Evolutionary conservation across 768 basidiomycete genomes (phyloP), one percentile per base, ranked within the genome.

Genomic region (Ephemerocybe angulata): DNA sequence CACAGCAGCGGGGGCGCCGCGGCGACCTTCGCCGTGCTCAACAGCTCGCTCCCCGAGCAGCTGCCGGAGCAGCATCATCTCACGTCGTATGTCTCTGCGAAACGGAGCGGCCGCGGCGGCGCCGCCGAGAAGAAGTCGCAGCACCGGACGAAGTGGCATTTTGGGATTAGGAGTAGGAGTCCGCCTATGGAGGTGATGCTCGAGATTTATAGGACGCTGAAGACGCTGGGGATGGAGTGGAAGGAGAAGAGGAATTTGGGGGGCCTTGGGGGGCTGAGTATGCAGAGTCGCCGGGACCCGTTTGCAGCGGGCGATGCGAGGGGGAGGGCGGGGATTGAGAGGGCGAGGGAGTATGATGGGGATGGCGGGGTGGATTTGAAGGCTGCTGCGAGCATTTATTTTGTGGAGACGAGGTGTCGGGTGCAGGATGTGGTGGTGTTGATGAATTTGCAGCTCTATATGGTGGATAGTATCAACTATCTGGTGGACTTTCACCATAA

Each of bases 101-200:
- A 77, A 62, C 65, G 81, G 40, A 76, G 78, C 35, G 67, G 67
- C 60, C 71, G 70, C 49, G 24, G n/a, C n/a, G n/a, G 21, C 2
- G 57, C 64, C 30, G 57, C 70, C 53, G 84, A 84, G 64, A 84
- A 85, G 74, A 89, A 86, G 66, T n/a, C n/a, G n/a, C 81, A 84
- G 52, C 84, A 87, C 57, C 84, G 88, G 57, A 89, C 89, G 15
- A 88, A 93, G 59, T 98, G 97, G 97, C 97, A 99, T 68, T 99
- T 98, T 65, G 97, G 97, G 7, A 98, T 99, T 37, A 82, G 97
- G 29, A 94, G 91, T 62, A 80, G 95, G 56, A 89, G 86, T 55
- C 92, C 94, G 29, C 97, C 95, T 21, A 96, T 98, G 91, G 97
- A 99, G 70, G 96, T 99, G 22, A 98, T 99, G 95, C 74, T 97